A percentile compares a stretch with the other conserved stretches of the same genome.
Conservation (phyloP, 2,329 filamentous ascomycete species). For the Paecilomyces formosus region DNA sequence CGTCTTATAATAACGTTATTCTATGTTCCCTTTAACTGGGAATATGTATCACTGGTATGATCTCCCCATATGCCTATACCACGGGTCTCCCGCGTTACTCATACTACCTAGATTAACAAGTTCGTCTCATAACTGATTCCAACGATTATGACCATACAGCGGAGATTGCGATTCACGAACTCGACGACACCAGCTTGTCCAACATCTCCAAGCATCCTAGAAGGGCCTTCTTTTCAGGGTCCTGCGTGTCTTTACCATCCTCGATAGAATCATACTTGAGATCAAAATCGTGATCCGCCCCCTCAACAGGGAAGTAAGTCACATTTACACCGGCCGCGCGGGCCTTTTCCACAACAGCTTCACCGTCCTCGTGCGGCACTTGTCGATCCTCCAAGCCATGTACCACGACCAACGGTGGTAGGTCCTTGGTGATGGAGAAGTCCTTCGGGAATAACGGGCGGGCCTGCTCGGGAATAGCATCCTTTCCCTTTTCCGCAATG, state of each 20-base stretch:
- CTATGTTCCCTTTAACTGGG: no score
- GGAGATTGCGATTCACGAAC: neutral
- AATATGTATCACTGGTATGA: no score
- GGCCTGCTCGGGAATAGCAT: neutral
- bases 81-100: no score
- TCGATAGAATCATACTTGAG: neutral
- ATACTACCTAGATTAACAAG: neutral
- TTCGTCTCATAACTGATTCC: neutral
- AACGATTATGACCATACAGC: neutral
- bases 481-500: neutral
- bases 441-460: neutral
- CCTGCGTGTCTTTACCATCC: neutral
- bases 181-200: neutral
- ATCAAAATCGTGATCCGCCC: slow-evolving; percentile 6
- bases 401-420: neutral
- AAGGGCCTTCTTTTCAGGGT: neutral
- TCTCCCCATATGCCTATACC: no score
- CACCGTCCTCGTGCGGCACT: neutral
- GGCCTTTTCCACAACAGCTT: neutral
- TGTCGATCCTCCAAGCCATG: neutral
- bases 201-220: neutral
- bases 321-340: neutral
- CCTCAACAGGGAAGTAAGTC: slow-evolving; percentile 1
- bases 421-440: neutral
- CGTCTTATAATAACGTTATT: no score